Evolutionary conservation across 805 yeast species (phyloP).

Genomic region (Saturnispora serradocipensis): DNA sequence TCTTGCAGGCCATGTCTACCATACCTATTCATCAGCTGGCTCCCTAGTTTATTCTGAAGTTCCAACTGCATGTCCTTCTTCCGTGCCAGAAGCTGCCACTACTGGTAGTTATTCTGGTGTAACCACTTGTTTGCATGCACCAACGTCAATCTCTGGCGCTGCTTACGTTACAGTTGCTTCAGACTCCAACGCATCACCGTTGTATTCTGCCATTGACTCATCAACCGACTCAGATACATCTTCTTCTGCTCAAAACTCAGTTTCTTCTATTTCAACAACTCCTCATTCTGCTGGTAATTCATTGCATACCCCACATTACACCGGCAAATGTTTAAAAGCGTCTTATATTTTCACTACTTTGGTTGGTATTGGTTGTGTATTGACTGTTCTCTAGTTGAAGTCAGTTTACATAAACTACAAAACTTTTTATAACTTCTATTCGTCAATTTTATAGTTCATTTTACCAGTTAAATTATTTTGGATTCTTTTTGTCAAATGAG

Average conservation of each 20-base stretch:
- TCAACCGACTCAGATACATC: not conserved
- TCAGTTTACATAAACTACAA: not conserved
- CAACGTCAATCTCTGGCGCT: constrained; percentile 1
- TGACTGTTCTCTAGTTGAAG: constrained; percentile 10
- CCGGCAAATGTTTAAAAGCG: constrained; percentile 25
- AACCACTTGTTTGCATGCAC: constrained; percentile 3
- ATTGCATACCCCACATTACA: constrained; percentile 18
- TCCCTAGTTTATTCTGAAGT: constrained; percentile 10
- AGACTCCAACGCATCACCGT: constrained; percentile 11
- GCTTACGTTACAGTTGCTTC: constrained; percentile 1
- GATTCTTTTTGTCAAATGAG: constrained; percentile 38
- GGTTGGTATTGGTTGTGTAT: constrained; percentile 22
- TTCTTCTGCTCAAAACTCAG: constrained; percentile 12
- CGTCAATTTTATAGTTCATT: not conserved
- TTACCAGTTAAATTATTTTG: constrained; percentile 13
- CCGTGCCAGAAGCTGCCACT: not conserved
- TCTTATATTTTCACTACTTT: constrained; percentile 23
- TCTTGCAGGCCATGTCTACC: constrained; percentile 8
- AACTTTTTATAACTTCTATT: not conserved
- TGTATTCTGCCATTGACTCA: constrained; percentile 28
- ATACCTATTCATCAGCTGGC: constrained; percentile 9
- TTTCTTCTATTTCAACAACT: constrained; percentile 9
- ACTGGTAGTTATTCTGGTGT: constrained; percentile 5
- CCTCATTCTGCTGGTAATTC: constrained; percentile 16
- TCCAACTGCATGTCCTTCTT: constrained; percentile 8